Evolutionary conservation across 164 flowering plant genomes (phyloP).

Genomic region (Aristolochia californica): DNA sequence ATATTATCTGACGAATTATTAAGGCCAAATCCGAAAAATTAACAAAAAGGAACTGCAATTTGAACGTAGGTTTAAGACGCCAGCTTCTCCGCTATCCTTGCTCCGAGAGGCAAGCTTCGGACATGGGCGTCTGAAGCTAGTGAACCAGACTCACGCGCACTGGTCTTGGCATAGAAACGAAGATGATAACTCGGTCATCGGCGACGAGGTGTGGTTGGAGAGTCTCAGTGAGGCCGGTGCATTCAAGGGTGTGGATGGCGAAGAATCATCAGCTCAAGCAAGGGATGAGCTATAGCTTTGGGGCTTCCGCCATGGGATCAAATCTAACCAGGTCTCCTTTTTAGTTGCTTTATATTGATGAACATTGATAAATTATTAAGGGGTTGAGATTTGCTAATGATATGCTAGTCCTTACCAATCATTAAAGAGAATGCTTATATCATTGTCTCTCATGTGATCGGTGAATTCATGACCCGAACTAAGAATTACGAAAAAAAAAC

Average conservation of each 20-base stretch:
- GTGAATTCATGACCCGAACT: no score
- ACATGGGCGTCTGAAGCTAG: slow-evolving; percentile 53
- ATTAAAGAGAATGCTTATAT: no score
- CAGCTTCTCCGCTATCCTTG: slow-evolving; percentile 39
- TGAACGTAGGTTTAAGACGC: slow-evolving; percentile 37
- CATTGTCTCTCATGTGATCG: no score
- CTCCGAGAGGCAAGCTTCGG: slow-evolving; percentile 78
- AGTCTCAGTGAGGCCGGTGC: slow-evolving; percentile 12
- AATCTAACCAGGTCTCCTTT: no score
- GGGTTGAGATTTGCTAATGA: no score
- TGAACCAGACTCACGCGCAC: slow-evolving; percentile 50
- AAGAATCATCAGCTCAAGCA: neutral
- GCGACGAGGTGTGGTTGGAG: slow-evolving; percentile 52
- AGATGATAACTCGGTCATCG: slow-evolving; percentile 28
- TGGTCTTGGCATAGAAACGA: slow-evolving; percentile 93
- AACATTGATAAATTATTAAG: no score
- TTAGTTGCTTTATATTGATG: no score
- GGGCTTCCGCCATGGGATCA: no score
- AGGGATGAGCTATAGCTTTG: slow-evolving; percentile 1
- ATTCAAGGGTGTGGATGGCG: neutral
- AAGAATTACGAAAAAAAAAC: no score
- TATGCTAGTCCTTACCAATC: no score
- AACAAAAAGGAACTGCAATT: neutral
- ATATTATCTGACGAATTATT: no score
- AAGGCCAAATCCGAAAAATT: no score